A percentile compares a stretch with the other conserved stretches of the same genome.
Conservation (phyloP, 495 filamentous ascomycete species). For the Penicillium malachiteum region DNA sequence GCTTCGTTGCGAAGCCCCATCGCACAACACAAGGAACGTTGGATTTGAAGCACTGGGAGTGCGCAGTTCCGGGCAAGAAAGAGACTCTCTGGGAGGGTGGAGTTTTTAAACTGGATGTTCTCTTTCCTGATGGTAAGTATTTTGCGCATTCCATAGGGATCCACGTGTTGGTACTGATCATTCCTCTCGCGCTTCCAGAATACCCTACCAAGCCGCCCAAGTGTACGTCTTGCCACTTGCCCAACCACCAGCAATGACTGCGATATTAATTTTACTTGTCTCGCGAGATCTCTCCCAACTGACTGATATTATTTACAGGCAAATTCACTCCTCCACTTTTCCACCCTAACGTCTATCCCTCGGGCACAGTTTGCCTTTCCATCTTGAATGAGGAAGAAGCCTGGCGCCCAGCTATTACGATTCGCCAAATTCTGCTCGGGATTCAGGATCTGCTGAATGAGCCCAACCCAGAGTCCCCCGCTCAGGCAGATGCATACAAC, state of each 20-base stretch:
- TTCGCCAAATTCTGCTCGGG: slow-evolving; percentile 93
- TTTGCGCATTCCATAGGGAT: slow-evolving; percentile 14
- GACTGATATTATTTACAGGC: slow-evolving; percentile 53
- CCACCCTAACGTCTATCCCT: slow-evolving; percentile 98
- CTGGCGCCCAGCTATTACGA: slow-evolving; percentile 97
- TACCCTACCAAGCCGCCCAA: slow-evolving; percentile 99
- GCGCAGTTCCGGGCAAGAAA: slow-evolving; percentile 91
- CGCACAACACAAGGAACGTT: slow-evolving; percentile 77
- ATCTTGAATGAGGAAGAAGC: slow-evolving; percentile 99
- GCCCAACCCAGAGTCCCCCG: slow-evolving; percentile 94
- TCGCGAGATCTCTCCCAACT: not conserved
- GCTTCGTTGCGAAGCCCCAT: slow-evolving; percentile 89
- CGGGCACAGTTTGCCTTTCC: slow-evolving; percentile 94
- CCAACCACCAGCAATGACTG: not conserved
- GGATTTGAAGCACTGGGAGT: slow-evolving; percentile 95
- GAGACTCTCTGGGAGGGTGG: slow-evolving; percentile 97
- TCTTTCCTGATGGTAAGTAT: slow-evolving; percentile 87
- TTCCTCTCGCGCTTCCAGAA: slow-evolving; percentile 54
- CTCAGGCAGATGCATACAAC: slow-evolving; percentile 96
- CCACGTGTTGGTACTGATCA: slow-evolving; percentile 11
- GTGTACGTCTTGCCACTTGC: slow-evolving; percentile 57
- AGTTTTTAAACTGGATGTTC: slow-evolving; percentile 87
- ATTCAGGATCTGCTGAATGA: slow-evolving; percentile 95
- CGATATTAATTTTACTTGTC: not conserved
- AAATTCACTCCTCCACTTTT: slow-evolving; percentile 96